These are phyloP conservation scores for Fusarium mexicanum DNA, from an alignment of 2,329 filamentous ascomycete genomes.

Conservation along the genomic window DNA sequence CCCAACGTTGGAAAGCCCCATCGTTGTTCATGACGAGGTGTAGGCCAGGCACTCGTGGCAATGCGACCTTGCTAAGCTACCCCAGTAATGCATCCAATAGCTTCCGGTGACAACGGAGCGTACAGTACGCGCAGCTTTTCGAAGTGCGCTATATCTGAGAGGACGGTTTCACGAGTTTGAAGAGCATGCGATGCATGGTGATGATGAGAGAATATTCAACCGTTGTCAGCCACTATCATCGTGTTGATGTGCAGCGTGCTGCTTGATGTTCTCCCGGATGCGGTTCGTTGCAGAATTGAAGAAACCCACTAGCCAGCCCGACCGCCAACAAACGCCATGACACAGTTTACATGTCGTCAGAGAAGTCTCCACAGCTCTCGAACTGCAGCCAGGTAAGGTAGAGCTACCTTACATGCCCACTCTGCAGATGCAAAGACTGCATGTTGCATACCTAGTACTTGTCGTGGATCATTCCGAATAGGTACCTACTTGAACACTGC, in stretches of 20 bases:
- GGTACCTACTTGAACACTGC: not conserved
- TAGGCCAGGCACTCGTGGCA: slow-evolving; percentile 35
- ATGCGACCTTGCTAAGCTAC: slow-evolving; percentile 30
- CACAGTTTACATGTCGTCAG: slow-evolving; percentile 33
- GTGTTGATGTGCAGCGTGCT: not conserved
- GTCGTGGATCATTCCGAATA: slow-evolving; percentile 17
- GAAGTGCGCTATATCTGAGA: slow-evolving; percentile 5
- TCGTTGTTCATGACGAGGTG: slow-evolving; percentile 7
- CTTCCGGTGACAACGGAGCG: slow-evolving; percentile 15
- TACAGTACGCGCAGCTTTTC: not conserved
- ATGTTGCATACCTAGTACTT: not conserved
- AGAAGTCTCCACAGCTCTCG: slow-evolving; percentile 28
- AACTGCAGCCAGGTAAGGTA: slow-evolving; percentile 14
- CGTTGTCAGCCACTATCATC: not conserved
- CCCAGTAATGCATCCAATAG: slow-evolving; percentile 31
- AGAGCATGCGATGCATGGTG: not conserved
- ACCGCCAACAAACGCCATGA: slow-evolving; percentile 25
- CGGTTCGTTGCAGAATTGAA: slow-evolving; percentile 19
- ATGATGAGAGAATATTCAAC: not conserved
- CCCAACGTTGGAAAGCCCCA: slow-evolving; percentile 9
- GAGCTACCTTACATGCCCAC: slow-evolving; percentile 19
- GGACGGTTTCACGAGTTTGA: not conserved
- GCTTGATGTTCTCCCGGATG: slow-evolving; percentile 19
- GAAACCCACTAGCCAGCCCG: slow-evolving; percentile 6
- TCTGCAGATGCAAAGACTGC: slow-evolving; percentile 8